Conservation (phyloP, 2,329 filamentous ascomycete genomes). For the Zymoseptoria ardabiliae region DNA sequence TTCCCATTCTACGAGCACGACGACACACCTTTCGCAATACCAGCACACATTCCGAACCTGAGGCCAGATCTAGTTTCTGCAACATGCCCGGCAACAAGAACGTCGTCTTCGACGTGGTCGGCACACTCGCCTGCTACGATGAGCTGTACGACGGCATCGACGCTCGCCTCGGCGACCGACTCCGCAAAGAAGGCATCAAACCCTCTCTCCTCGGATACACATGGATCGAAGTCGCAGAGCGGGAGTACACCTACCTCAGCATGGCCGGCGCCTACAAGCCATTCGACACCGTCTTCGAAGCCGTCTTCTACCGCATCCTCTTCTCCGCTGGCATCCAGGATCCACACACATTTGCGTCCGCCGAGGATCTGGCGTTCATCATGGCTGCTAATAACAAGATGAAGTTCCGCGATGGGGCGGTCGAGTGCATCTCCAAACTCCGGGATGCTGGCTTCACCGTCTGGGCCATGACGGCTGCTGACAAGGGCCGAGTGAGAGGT, state of each 20-base stretch:
- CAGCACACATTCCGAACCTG: not conserved
- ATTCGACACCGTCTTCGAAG: conserved; percentile 37
- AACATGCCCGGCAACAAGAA: conserved; percentile 12
- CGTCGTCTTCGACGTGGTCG: conserved; percentile 39
- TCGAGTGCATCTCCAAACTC: conserved; percentile 38
- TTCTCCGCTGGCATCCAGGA: conserved; percentile 39
- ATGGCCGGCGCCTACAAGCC: conserved; percentile 37
- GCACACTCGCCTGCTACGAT: conserved; percentile 42
- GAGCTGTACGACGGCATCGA: conserved; percentile 38
- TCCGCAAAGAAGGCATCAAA: conserved; percentile 35
- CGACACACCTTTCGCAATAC: not conserved
- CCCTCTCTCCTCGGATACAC: conserved; percentile 39
- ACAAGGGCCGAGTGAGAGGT: conserved; percentile 41
- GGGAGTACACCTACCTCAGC: conserved; percentile 44
- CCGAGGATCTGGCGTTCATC: conserved; percentile 37
- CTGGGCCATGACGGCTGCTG: conserved; percentile 48
- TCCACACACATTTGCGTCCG: conserved; percentile 36
- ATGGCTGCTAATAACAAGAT: conserved; percentile 32
- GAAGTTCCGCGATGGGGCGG: conserved; percentile 32
- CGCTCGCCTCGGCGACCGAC: conserved; percentile 34
- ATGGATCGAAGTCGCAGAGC: conserved; percentile 43
- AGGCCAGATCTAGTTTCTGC: not conserved
- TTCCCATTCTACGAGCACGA: not conserved
- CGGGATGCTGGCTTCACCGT: conserved; percentile 44
- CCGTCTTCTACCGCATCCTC: conserved; percentile 45